Percentiles rank a stretch among this genome's conserved stretches.
Evolutionary conservation across 2,329 filamentous ascomycete species (phyloP).

Genomic region (Huntiella moniliformis): DNA sequence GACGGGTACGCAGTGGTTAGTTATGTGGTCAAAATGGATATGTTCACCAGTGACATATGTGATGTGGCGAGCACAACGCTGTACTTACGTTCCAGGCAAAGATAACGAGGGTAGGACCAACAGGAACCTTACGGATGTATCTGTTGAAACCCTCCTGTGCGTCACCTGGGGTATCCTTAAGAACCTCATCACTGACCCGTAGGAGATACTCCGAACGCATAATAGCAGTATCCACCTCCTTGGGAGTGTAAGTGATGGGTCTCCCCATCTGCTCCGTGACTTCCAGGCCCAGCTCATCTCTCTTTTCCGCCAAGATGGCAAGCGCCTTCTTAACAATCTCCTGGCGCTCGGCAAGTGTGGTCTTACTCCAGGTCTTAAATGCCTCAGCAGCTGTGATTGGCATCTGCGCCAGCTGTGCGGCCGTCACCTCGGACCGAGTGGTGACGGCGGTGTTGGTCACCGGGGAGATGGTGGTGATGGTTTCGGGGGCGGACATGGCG

Average conservation of each 20-base stretch:
- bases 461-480: constrained; percentile 67
- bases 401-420: constrained; percentile 51
- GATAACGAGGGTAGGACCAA: constrained; percentile 73
- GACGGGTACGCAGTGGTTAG: neutral
- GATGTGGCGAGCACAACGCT: neutral
- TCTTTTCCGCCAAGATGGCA: constrained; percentile 45
- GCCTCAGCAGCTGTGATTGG: constrained; percentile 53
- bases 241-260: constrained; percentile 70
- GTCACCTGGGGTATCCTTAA: constrained; percentile 68
- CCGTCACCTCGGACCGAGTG: constrained; percentile 55
- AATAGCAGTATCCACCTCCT: constrained; percentile 69
- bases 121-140: constrained; percentile 72
- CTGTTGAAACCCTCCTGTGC: constrained; percentile 74
- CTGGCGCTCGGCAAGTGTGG: constrained; percentile 55
- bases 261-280: constrained; percentile 90
- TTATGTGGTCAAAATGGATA: neutral
- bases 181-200: constrained; percentile 59
- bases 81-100: constrained; percentile 85
- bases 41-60: neutral
- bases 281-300: constrained; percentile 67
- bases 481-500: constrained; percentile 40
- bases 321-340: constrained; percentile 66
- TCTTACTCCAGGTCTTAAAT: constrained; percentile 60
- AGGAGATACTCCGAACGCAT: constrained; percentile 72
- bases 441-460: constrained; percentile 71